A percentile compares a stretch with the other conserved stretches of the same genome.
Conservation (phyloP, 495 filamentous ascomycete genomes). For the Lasiosphaeria hispida region DNA sequence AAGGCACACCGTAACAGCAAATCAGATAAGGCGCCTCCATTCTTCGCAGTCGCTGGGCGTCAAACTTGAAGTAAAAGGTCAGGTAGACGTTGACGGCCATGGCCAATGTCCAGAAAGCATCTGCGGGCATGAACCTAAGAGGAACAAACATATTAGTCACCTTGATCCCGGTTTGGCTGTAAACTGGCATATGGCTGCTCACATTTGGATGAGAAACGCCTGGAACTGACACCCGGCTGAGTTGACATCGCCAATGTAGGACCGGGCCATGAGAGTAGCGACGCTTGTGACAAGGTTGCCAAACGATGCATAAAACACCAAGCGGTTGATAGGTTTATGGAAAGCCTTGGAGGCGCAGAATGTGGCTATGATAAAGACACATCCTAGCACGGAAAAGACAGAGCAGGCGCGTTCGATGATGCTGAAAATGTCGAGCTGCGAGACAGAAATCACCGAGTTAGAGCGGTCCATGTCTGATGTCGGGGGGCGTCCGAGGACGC, state of each 20-base stretch:
- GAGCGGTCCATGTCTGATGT: conserved; percentile 10
- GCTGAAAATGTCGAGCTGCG: conserved; percentile 46
- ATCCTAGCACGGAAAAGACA: conserved; percentile 68
- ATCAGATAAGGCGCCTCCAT: conserved; percentile 73
- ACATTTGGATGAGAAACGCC: conserved; percentile 72
- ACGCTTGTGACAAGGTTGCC: conserved; percentile 81
- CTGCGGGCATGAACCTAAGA: conserved; percentile 71
- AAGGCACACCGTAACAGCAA: conserved; percentile 73
- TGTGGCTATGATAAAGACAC: conserved; percentile 69
- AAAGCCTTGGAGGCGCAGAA: conserved; percentile 61
- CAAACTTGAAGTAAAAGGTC: conserved; percentile 77
- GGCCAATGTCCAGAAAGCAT: conserved; percentile 75
- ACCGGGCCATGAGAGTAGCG: conserved; percentile 69
- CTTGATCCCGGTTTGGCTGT: not conserved
- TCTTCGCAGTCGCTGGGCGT: conserved; percentile 60
- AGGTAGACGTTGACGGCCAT: conserved; percentile 90
- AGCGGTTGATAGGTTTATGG: conserved; percentile 83
- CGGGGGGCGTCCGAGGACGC: not conserved
- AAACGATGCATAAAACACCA: conserved; percentile 82
- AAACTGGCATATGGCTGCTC: conserved; percentile 63
- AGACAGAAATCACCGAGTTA: not conserved
- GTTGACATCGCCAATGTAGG: conserved; percentile 45
- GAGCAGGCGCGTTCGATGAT: conserved; percentile 67
- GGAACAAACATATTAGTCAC: not conserved
- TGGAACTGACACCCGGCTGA: conserved; percentile 71